Base-by-base conservation (phyloP, 805 yeast species). In the Yamadazyma sp. region DNA sequence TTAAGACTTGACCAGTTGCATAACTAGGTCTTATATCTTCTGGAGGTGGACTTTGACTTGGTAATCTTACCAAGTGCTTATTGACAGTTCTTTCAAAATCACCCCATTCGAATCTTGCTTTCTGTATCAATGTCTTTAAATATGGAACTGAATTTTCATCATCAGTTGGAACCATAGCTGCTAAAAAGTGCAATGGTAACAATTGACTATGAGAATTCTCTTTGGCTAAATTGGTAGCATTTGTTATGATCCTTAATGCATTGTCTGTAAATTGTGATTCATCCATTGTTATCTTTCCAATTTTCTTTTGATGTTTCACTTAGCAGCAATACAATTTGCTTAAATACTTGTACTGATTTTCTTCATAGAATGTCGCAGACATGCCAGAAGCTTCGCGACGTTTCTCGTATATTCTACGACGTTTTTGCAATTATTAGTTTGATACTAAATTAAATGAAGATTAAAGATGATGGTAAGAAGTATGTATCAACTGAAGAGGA, bases 1-100 rank as follows among this genome's bases (percentile, higher is more conserved):
- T 75, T 30, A 93, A 58, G 14, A 93, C 77, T 55, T 78, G 82
- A 14, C 86, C 86, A 22, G 88, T 71, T n/a, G 86, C 75, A 27
- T 82, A 76, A 38, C 87, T 75, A 44, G 94, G 82, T 16, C 82
- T 67, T 2, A 88, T 72, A 44, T 87, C 89, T 10, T 78, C 72
- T 12, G 97, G 96, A 2, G 97, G 82, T 2, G 98, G 98, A 23
- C 70, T 69, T 57, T 91, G 97, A 26, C 86, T 76, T 16, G 98
- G 96, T 30, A 86, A 69, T 39, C 94, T 73, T 5, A 89, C 95
- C 50, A 93, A 62, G 43, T 79, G 81, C 52, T 76, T 78, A 60
- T 93, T 91, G 37, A 93, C 86, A 1, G 77, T 66, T 43, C 96
- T 75, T 58, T 82, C 89, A 42, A 93, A 79, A 4, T 72, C 62